phyloP scores from a whole-genome alignment of 2,329 filamentous ascomycete species.

The Annulohypoxylon truncatum region DNA sequence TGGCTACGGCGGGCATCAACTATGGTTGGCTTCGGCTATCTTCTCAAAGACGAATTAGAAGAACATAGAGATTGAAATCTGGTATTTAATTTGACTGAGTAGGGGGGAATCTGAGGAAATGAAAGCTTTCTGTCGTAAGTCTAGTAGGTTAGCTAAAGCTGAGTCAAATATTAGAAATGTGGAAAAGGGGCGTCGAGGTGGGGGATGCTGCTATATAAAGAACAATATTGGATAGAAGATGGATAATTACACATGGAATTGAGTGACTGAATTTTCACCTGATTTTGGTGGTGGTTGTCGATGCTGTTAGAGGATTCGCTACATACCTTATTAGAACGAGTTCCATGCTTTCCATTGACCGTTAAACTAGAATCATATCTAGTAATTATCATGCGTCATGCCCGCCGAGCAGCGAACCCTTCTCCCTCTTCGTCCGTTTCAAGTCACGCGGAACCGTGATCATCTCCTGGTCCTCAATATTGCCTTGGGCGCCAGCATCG shows the following conservation, averaged over 20 bases:
- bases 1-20: constrained; percentile 17
- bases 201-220: not conserved
- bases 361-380: not conserved
- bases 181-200: no score
- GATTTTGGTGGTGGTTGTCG: constrained; percentile 1
- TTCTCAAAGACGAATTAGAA: not conserved
- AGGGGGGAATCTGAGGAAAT: not conserved
- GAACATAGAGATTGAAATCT: not conserved
- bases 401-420: no score
- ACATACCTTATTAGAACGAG: no score
- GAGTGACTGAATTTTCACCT: constrained; percentile 18
- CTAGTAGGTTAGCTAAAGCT: not conserved
- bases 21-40: constrained; percentile 10
- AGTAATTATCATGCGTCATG: no score
- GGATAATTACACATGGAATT: constrained; percentile 6
- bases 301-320: not conserved
- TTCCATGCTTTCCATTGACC: not conserved
- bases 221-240: not conserved
- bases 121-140: not conserved
- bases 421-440: not conserved
- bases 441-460: not conserved
- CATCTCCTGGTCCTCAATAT: no score
- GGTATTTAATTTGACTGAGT: constrained; percentile 3
- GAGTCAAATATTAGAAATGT: not conserved
- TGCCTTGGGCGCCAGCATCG: no score